Evolutionary conservation across 2,329 filamentous ascomycete species (phyloP).

Genomic region (Sclerotinia subarctica): DNA sequence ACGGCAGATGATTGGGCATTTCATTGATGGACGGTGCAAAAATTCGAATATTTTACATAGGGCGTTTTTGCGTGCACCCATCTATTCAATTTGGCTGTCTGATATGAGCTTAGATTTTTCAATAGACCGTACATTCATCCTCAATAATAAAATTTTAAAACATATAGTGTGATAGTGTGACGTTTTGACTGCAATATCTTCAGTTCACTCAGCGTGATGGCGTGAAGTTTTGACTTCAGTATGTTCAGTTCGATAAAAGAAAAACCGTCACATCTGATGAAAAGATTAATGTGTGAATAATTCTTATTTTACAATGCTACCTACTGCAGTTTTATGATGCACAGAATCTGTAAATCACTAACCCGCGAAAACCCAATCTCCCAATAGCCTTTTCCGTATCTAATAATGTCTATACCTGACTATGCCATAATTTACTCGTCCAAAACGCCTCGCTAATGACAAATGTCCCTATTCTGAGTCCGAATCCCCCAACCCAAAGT

Average conservation of each 20-base stretch:
- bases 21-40: conserved; percentile 8
- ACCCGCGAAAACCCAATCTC: not conserved
- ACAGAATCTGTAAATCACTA: not conserved
- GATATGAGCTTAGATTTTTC: conserved; percentile 13
- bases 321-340: not conserved
- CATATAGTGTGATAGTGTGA: not conserved
- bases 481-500: not conserved
- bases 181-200: too few species aligned
- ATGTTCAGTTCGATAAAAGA: not conserved
- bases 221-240: too few species aligned
- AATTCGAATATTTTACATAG: not conserved
- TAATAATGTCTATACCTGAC: not conserved
- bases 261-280: not conserved
- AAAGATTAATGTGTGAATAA: not conserved
- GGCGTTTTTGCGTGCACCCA: conserved; percentile 2
- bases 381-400: not conserved
- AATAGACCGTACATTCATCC: not conserved
- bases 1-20: conserved; percentile 3
- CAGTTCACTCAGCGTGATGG: too few species aligned
- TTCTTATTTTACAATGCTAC: not conserved
- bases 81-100: conserved; percentile 14
- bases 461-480: not conserved
- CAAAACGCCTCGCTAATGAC: conserved; percentile 1
- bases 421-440: not conserved
- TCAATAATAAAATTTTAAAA: conserved; percentile 1